Evolutionary conservation across 1,284 basidiomycete species (phyloP).

Genomic region (Papiliotrema nemorosa): DNA sequence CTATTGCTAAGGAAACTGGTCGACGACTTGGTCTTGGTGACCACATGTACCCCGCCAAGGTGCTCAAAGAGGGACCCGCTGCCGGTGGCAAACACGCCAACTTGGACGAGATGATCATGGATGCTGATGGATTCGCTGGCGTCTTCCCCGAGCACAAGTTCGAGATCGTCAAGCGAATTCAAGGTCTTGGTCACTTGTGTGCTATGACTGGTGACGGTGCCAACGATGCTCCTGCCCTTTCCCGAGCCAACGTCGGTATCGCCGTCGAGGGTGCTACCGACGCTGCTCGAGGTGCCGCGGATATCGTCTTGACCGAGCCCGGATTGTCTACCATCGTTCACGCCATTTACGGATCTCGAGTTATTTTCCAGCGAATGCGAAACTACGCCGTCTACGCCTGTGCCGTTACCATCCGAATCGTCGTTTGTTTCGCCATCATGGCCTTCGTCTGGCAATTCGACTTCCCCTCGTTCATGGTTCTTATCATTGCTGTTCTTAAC

Average conservation of each 20-base stretch:
- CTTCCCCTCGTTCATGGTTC: constrained; percentile 99
- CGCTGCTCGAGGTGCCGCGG: constrained; percentile 89
- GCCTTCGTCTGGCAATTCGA: constrained; percentile 94
- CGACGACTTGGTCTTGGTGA: constrained; percentile 93
- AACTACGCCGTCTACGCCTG: constrained; percentile 96
- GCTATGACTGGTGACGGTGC: constrained; percentile 97
- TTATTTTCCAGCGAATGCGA: constrained; percentile 97
- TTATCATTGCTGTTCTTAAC: constrained; percentile 94
- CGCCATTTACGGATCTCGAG: constrained; percentile 89
- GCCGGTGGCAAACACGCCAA: constrained; percentile 68
- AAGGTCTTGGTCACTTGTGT: constrained; percentile 80
- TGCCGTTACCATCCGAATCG: constrained; percentile 96
- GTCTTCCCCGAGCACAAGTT: constrained; percentile 98
- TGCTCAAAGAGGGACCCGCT: constrained; percentile 86
- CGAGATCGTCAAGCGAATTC: constrained; percentile 87
- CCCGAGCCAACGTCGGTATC: constrained; percentile 93
- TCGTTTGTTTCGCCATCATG: constrained; percentile 93
- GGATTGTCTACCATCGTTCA: constrained; percentile 96
- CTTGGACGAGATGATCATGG: constrained; percentile 84
- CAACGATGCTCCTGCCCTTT: constrained; percentile 90
- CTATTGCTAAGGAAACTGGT: constrained; percentile 98
- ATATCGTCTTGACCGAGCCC: constrained; percentile 91
- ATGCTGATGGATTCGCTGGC: constrained; percentile 69
- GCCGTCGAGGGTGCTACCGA: constrained; percentile 96
- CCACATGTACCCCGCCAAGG: constrained; percentile 96